Conservation (phyloP, 2,329 filamentous ascomycete species). For the Trichoderma guizhouense region DNA sequence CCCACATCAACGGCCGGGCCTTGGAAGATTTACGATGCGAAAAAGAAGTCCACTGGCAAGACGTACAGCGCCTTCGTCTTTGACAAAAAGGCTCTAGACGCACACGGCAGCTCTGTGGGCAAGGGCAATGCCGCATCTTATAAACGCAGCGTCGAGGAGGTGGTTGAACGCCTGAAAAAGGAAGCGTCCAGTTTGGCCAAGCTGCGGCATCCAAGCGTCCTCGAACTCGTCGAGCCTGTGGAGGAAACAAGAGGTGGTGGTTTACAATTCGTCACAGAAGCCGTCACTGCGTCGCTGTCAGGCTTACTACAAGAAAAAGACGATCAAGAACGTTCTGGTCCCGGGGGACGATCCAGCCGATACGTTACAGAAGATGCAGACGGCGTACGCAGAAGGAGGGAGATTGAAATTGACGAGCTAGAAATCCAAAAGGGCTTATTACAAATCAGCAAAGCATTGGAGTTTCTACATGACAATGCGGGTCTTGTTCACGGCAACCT, state of each 20-base stretch:
- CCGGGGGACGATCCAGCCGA: conserved; percentile 68
- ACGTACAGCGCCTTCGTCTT: conserved; percentile 90
- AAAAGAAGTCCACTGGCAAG: conserved; percentile 92
- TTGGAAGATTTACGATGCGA: conserved; percentile 97
- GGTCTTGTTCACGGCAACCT: conserved; percentile 91
- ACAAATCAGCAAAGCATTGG: conserved; percentile 88
- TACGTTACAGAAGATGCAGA: conserved; percentile 79
- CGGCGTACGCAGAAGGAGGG: conserved; percentile 67
- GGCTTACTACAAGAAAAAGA: conserved; percentile 84
- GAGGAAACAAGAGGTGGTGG: conserved; percentile 91
- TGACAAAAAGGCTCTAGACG: conserved; percentile 80
- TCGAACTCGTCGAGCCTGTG: conserved; percentile 91
- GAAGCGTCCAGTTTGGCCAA: conserved; percentile 87
- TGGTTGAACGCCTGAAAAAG: conserved; percentile 84
- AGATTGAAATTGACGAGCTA: conserved; percentile 91
- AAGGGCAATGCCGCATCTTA: conserved; percentile 57
- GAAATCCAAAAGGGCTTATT: conserved; percentile 96
- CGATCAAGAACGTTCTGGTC: conserved; percentile 69
- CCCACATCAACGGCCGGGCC: conserved; percentile 80
- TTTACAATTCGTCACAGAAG: conserved; percentile 92
- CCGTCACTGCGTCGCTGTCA: conserved; percentile 83
- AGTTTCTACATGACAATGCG: conserved; percentile 94
- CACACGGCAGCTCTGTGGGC: conserved; percentile 40
- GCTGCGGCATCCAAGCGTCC: conserved; percentile 82
- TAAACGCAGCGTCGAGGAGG: conserved; percentile 82